Evolutionary conservation across 495 filamentous ascomycete genomes (phyloP).

Genomic region (Corynascus novoguineensis): DNA sequence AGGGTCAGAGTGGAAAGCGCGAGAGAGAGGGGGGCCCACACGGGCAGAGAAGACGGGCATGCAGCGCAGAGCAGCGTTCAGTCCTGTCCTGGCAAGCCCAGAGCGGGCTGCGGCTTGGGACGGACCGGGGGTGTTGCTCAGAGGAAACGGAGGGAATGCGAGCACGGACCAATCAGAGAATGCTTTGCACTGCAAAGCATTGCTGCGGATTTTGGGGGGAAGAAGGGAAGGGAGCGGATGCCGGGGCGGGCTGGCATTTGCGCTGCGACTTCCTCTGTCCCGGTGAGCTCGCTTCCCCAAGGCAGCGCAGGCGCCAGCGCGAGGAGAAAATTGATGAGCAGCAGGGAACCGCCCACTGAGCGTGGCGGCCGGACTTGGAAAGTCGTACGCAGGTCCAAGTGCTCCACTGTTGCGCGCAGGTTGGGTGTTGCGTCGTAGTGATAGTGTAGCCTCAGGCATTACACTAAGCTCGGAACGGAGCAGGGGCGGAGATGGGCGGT

Average conservation of each 20-base stretch:
- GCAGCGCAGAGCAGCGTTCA: conserved; percentile 15
- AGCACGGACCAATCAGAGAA: conserved; percentile 21
- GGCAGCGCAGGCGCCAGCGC: neutral
- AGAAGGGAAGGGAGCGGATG: neutral
- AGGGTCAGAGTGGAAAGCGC: conserved; percentile 28
- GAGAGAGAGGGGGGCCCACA: conserved; percentile 31
- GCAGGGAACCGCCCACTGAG: neutral
- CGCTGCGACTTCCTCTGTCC: neutral
- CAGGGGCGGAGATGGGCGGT: conserved; percentile 15
- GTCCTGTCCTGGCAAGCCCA: conserved; percentile 17
- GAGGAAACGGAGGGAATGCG: conserved; percentile 11
- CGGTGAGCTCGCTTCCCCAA: neutral
- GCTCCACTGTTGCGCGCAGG: conserved; percentile 4
- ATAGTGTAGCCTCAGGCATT: conserved; percentile 16
- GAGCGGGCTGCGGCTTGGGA: conserved; percentile 20
- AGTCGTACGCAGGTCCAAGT: neutral
- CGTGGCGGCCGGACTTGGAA: neutral
- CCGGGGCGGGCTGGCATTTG: neutral
- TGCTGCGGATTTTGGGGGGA: neutral
- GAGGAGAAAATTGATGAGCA: neutral
- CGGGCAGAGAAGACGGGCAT: conserved; percentile 17
- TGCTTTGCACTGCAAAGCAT: conserved; percentile 13
- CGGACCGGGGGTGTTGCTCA: conserved; percentile 9
- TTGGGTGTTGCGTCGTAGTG: no score
- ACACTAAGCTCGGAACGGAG: conserved; percentile 19